Conservation (phyloP, 371 early-diverging fungal genomes). For the Capillidium rhysosporum region DNA sequence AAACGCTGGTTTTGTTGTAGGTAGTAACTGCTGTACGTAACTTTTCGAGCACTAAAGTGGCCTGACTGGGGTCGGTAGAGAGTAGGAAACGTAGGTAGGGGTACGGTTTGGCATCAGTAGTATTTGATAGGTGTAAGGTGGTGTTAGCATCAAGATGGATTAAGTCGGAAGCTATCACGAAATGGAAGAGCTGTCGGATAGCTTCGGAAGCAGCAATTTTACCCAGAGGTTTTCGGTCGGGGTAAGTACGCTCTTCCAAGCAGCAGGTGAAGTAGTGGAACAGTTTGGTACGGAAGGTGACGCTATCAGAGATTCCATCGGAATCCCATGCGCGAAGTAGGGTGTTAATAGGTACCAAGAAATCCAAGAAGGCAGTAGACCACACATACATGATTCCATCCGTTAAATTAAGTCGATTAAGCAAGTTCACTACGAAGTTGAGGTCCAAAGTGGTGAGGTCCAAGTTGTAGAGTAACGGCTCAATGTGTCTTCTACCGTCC, state of each 20-base stretch:
- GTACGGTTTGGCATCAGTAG: neutral
- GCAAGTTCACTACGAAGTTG: neutral
- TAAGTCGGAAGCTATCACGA: neutral
- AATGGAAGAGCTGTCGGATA: neutral
- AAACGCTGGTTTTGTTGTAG: too few species aligned
- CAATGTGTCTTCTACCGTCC: neutral
- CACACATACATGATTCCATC: neutral
- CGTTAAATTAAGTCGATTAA: neutral
- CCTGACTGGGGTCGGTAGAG: neutral
- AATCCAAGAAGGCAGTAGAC: neutral
- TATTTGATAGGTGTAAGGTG: too few species aligned
- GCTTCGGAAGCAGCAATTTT: neutral
- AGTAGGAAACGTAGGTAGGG: neutral
- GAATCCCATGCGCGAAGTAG: neutral
- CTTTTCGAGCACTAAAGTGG: neutral
- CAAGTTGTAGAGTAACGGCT: neutral
- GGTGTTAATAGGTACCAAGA: neutral
- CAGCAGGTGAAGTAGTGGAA: neutral
- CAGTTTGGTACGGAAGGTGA: neutral
- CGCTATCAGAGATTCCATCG: too few species aligned
- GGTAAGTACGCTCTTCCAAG: neutral
- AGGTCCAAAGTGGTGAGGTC: neutral
- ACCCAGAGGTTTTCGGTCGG: neutral
- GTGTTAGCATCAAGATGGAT: too few species aligned
- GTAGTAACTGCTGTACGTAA: neutral